phyloP scores from a whole-genome alignment of 1,284 basidiomycete genomes.

The Boletus semigastroideus region DNA sequence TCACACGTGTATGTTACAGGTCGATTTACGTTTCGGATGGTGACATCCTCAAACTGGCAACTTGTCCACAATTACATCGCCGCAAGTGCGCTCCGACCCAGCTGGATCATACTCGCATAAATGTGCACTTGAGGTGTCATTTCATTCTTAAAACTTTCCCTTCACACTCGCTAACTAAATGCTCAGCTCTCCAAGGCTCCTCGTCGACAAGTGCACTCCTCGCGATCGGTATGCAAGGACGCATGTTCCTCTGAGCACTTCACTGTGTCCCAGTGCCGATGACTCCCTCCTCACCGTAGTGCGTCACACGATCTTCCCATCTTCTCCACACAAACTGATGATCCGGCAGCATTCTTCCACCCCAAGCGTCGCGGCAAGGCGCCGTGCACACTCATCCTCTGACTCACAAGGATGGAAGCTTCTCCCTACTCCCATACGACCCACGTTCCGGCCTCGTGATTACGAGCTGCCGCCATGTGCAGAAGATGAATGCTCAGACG shows the following conservation, averaged over 20 bases:
- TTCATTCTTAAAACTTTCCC: neutral
- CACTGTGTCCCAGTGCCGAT: conserved; percentile 30
- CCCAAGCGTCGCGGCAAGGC: conserved; percentile 15
- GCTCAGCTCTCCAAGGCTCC: conserved; percentile 29
- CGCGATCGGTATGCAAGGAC: conserved; percentile 35
- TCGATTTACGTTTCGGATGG: conserved; percentile 29
- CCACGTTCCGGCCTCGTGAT: conserved; percentile 35
- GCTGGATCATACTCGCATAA: conserved; percentile 25
- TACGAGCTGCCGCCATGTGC: conserved; percentile 27
- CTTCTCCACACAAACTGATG: neutral
- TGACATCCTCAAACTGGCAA: conserved; percentile 8
- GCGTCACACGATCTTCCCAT: neutral
- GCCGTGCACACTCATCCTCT: conserved; percentile 33
- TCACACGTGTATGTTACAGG: conserved; percentile 8
- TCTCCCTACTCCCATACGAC: conserved; percentile 33
- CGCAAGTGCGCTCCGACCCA: conserved; percentile 1
- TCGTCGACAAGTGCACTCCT: conserved; percentile 35
- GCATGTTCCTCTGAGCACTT: conserved; percentile 27
- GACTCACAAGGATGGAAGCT: conserved; percentile 35
- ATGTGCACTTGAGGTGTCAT: conserved; percentile 11
- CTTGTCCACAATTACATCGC: conserved; percentile 22
- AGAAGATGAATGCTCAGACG: conserved; percentile 31
- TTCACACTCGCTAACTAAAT: conserved; percentile 13
- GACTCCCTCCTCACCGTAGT: conserved; percentile 27
- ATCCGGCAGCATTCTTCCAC: conserved; percentile 15